phyloP scores from a whole-genome alignment of 371 early-diverging fungal genomes.

The Syncephalastrum monosporum region DNA sequence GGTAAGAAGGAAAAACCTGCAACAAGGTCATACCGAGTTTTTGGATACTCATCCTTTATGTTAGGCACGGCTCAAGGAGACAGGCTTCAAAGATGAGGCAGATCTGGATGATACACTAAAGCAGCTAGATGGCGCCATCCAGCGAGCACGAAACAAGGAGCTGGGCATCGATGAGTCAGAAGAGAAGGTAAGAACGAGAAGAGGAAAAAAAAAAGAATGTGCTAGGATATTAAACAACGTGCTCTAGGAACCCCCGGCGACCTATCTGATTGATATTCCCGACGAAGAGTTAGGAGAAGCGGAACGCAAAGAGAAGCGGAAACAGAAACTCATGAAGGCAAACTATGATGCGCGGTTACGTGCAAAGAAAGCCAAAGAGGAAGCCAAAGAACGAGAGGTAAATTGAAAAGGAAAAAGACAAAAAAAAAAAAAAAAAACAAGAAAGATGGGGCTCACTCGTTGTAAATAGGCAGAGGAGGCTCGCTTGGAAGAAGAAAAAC shows the following conservation, averaged over 20 bases:
- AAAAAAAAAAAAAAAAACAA: no score
- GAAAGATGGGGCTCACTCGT: neutral
- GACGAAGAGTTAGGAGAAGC: constrained; percentile 78
- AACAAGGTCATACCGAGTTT: no score
- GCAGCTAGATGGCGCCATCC: constrained; percentile 63
- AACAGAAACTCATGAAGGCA: constrained; percentile 81
- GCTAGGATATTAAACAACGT: neutral
- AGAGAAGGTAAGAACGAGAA: constrained; percentile 48
- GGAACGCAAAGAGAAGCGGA: constrained; percentile 82
- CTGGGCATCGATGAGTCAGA: constrained; percentile 79
- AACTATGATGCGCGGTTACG: constrained; percentile 80
- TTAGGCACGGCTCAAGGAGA: constrained; percentile 57
- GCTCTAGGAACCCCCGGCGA: constrained; percentile 65
- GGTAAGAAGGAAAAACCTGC: constrained; percentile 21
- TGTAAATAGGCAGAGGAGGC: constrained; percentile 58
- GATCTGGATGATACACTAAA: constrained; percentile 77
- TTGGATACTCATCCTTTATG: neutral
- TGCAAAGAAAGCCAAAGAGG: constrained; percentile 76
- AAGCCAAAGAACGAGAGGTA: constrained; percentile 62
- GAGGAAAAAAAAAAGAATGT: neutral
- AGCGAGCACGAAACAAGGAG: constrained; percentile 75
- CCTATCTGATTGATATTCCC: constrained; percentile 76
- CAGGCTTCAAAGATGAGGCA: constrained; percentile 69
- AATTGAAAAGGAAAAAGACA: neutral
- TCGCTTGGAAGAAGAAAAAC: constrained; percentile 70